Evolutionary conservation across 192 early-diverging fungal genomes (phyloP), one percentile per base, ranked within the genome.

Genomic region (Entomortierella lignicola): DNA sequence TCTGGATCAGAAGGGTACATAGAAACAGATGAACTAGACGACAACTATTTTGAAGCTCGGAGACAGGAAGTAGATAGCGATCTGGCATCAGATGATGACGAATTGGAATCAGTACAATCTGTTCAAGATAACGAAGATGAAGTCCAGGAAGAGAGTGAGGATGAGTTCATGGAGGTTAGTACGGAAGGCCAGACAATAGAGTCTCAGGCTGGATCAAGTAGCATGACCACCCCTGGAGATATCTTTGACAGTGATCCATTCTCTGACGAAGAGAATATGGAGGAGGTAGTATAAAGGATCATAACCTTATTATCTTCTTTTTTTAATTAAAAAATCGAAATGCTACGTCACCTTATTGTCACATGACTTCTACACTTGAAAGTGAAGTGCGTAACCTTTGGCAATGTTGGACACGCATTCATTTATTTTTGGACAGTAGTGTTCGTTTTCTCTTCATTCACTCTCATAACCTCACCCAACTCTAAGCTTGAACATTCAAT

Each of bases 191-290:
- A 42, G n/a, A 11, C 64, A 27, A 25, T 26, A 51, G 50, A 27
- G 30, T 25, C 32, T 23, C 27, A 55, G 25, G n/a, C 17, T 5
- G 26, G n/a, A 21, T 51, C 58, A 42, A 52, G 26, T 8, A 17
- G 1, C 12, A 25, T 52, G 30, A 11, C 55, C 10, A 48, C 34
- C 1, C 25, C 31, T 32, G 52, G 31, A 0, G 65, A 63, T 17
- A 48, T 29, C 5, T 54, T 57, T 27, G 53, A 54, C 0, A 60
- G 60, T 11, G 72, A 68, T 11, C 51, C 17, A 3, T 63, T 42
- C 18, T 63, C 47, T 25, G 66, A 43, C 6, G 74, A 77, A 37
- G 60, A 63, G 0, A 60, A 77, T 18, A 69, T 69, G 74, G 60
- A 69, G 23, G 61, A 77, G 20, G 55, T 72, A 11, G 20, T 61